Evolutionary conservation across 2,329 filamentous ascomycete genomes (phyloP).

Genomic region (Trichoderma citrinoviride): DNA sequence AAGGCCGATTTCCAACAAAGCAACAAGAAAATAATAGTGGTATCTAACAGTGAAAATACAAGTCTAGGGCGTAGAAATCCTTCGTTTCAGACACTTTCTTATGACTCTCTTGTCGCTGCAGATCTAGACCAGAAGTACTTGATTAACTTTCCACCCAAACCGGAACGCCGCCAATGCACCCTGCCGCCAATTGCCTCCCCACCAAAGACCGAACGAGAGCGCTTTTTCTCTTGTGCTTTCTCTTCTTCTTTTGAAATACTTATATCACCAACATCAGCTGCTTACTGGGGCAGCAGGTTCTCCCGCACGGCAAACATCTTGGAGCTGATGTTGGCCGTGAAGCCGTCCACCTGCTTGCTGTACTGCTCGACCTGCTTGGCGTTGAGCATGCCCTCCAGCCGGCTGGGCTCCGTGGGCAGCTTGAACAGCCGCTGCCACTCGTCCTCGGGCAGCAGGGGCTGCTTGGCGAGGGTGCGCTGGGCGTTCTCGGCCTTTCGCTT

Average conservation of each 20-base stretch:
- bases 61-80: slow-evolving; percentile 14
- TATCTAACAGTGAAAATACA: slow-evolving; percentile 18
- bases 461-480: slow-evolving; percentile 79
- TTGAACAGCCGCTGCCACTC: slow-evolving; percentile 99
- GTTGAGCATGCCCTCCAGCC: slow-evolving; percentile 91
- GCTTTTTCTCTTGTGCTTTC: neutral
- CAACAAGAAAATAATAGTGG: slow-evolving; percentile 12
- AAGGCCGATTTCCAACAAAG: neutral
- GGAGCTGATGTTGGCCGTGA: slow-evolving; percentile 83
- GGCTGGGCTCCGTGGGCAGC: slow-evolving; percentile 89
- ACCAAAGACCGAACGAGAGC: slow-evolving; percentile 15
- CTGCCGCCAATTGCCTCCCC: slow-evolving; percentile 28
- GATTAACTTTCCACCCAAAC: slow-evolving; percentile 40
- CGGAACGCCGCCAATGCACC: slow-evolving; percentile 45
- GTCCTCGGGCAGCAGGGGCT: slow-evolving; percentile 85
- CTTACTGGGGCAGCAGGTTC: slow-evolving; percentile 58
- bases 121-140: slow-evolving; percentile 38
- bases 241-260: too few species aligned
- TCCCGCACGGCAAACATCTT: slow-evolving; percentile 98
- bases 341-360: slow-evolving; percentile 93
- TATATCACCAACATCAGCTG: neutral
- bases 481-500: slow-evolving; percentile 98
- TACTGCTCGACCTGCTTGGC: slow-evolving; percentile 97
- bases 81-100: slow-evolving; percentile 18
- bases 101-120: slow-evolving; percentile 33